Evolutionary conservation across 176 grass and related monocot species (phyloP).

Genomic region (Lolium multiflorum): DNA sequence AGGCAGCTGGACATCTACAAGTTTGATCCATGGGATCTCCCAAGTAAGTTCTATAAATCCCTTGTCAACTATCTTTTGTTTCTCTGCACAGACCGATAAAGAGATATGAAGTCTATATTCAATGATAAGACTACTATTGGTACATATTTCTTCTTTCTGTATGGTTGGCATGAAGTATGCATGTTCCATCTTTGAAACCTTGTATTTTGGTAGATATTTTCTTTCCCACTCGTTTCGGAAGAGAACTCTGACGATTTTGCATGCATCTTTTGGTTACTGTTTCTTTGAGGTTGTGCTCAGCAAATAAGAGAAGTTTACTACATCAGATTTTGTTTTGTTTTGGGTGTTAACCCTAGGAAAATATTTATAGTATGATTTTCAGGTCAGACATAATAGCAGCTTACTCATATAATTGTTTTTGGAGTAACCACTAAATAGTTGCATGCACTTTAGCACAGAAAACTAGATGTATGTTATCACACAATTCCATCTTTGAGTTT

Average conservation of each 20-base stretch:
- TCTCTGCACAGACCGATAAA: conserved; percentile 14
- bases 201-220: conserved; percentile 10
- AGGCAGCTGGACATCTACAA: conserved; percentile 99
- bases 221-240: background rate
- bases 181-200: conserved; percentile 20
- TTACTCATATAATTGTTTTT: conserved; percentile 17
- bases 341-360: conserved; percentile 21
- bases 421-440: background rate
- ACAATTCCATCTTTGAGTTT: conserved; percentile 30
- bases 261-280: conserved; percentile 28
- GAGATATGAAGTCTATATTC: conserved; percentile 14
- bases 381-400: background rate
- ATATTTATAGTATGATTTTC: conserved; percentile 18
- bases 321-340: background rate
- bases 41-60: conserved; percentile 76
- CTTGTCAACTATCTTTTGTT: conserved; percentile 19
- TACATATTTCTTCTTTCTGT: conserved; percentile 11
- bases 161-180: background rate
- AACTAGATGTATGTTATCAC: conserved; percentile 21
- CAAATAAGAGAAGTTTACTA: conserved; percentile 27
- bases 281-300: conserved; percentile 28
- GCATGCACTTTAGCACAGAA: background rate
- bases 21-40: conserved; percentile 99
- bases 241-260: conserved; percentile 2
- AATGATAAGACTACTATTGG: background rate